These are phyloP conservation scores for Lomentospora prolificans DNA, from an alignment of 2,329 filamentous ascomycete genomes.

Conservation along the genomic window DNA sequence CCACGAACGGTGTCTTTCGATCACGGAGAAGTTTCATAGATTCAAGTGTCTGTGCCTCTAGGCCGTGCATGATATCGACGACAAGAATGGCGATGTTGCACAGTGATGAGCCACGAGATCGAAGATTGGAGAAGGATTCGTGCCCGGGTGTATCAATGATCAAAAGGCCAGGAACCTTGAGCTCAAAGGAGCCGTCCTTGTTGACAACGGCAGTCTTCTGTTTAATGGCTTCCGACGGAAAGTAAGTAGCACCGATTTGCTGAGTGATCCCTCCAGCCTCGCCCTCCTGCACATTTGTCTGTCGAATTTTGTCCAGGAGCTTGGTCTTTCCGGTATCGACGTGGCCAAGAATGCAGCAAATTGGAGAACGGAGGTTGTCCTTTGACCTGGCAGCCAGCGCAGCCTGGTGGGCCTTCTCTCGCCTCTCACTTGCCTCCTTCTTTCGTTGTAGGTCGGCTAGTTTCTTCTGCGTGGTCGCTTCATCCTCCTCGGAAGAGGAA, in stretches of 20 bases:
- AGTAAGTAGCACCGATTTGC: slow-evolving; percentile 98
- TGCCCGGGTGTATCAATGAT: slow-evolving; percentile 98
- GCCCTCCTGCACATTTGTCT: slow-evolving; percentile 97
- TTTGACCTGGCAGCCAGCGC: slow-evolving; percentile 84
- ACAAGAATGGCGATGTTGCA: slow-evolving; percentile 99
- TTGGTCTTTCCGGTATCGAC: slow-evolving; percentile 99
- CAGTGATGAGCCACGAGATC: slow-evolving; percentile 91
- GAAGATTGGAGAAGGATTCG: slow-evolving; percentile 98
- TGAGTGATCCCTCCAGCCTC: slow-evolving; percentile 99
- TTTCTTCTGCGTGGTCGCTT: slow-evolving; percentile 63
- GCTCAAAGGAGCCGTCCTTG: slow-evolving; percentile 78
- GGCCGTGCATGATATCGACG: slow-evolving; percentile 99
- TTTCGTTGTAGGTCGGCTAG: slow-evolving; percentile 69
- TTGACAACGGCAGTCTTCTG: slow-evolving; percentile 94
- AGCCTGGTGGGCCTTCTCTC: slow-evolving; percentile 83
- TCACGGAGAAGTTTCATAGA: slow-evolving; percentile 92
- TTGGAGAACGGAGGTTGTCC: slow-evolving; percentile 91
- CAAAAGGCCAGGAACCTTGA: slow-evolving; percentile 93
- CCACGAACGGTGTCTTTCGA: slow-evolving; percentile 93
- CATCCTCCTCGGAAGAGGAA: slow-evolving; percentile 53
- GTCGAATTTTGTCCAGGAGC: slow-evolving; percentile 92
- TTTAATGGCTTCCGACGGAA: slow-evolving; percentile 85
- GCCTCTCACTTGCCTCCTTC: slow-evolving; percentile 77
- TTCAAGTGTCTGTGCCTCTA: slow-evolving; percentile 93
- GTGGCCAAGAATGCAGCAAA: slow-evolving; percentile 99